Conservation (phyloP, 2,329 filamentous ascomycete species). For the Chrysosporium keratinophilum region DNA sequence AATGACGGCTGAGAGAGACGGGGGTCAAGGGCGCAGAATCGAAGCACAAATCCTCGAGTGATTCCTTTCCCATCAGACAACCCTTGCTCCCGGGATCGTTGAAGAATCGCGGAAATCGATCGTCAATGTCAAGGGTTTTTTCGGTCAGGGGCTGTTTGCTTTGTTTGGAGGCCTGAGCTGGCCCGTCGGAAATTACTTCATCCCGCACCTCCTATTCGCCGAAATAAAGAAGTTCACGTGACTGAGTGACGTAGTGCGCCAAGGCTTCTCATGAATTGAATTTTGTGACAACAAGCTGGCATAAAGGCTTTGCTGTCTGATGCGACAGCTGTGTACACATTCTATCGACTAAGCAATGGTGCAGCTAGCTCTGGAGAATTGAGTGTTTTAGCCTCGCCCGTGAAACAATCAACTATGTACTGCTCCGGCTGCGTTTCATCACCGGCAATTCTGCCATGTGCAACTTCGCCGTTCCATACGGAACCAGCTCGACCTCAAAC, state of each 20-base stretch:
- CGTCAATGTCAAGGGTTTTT: neutral
- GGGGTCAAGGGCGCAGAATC: neutral
- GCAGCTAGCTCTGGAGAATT: no score
- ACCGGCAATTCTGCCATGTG: constrained; percentile 39
- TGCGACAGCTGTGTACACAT: no score
- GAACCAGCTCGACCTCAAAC: constrained; percentile 33
- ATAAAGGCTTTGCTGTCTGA: no score
- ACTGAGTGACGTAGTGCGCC: neutral
- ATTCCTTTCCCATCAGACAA: neutral
- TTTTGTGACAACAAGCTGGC: neutral
- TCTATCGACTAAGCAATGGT: no score
- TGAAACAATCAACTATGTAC: neutral
- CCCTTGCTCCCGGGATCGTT: neutral
- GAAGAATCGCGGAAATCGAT: neutral
- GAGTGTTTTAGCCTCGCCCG: neutral
- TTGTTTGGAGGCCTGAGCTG: neutral
- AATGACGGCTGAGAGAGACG: constrained; percentile 2
- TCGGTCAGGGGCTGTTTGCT: constrained; percentile 2
- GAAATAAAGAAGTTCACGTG: neutral
- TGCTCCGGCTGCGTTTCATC: constrained; percentile 14
- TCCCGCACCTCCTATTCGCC: neutral
- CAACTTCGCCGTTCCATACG: constrained; percentile 40
- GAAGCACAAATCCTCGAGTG: neutral
- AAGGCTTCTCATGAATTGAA: neutral
- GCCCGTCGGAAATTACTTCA: neutral